Evolutionary conservation across 768 basidiomycete genomes (phyloP).

Genomic region (Tylopilus sp.): DNA sequence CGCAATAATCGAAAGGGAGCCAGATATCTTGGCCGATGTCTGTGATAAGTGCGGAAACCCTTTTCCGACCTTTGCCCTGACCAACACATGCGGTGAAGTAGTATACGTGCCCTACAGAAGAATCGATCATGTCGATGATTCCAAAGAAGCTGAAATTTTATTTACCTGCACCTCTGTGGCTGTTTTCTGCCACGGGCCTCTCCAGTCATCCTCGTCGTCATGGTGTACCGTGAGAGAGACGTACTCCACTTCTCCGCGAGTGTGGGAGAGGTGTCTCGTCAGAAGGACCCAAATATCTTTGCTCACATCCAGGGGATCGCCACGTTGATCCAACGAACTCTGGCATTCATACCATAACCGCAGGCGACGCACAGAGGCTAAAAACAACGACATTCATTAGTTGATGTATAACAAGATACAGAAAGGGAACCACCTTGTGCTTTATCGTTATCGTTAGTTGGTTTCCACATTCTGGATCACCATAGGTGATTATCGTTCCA

Average conservation of each 20-base stretch:
- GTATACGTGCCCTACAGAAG: constrained; percentile 39
- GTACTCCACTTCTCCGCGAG: constrained; percentile 59
- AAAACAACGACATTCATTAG: neutral
- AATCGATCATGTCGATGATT: neutral
- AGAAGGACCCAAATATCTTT: constrained; percentile 78
- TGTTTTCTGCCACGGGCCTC: constrained; percentile 22
- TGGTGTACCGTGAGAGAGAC: constrained; percentile 48
- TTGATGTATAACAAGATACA: neutral
- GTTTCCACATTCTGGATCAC: constrained; percentile 38
- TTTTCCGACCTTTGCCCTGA: constrained; percentile 13
- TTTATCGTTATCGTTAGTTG: constrained; percentile 37
- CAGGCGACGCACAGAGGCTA: constrained; percentile 40
- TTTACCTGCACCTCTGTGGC: constrained; percentile 39
- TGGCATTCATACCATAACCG: constrained; percentile 37
- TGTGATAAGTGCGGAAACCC: constrained; percentile 23
- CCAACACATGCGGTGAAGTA: constrained; percentile 44
- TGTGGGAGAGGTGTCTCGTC: constrained; percentile 67
- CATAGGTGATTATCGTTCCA: neutral
- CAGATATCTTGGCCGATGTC: constrained; percentile 27
- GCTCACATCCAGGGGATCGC: constrained; percentile 7
- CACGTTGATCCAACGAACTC: neutral
- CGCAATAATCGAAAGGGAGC: constrained; percentile 51
- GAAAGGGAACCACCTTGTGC: constrained; percentile 33
- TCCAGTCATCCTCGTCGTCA: constrained; percentile 43
- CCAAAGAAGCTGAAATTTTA: neutral